Evolutionary conservation across 139 green algal species (phyloP).

Genomic region (Chlamydomonas sp.): DNA sequence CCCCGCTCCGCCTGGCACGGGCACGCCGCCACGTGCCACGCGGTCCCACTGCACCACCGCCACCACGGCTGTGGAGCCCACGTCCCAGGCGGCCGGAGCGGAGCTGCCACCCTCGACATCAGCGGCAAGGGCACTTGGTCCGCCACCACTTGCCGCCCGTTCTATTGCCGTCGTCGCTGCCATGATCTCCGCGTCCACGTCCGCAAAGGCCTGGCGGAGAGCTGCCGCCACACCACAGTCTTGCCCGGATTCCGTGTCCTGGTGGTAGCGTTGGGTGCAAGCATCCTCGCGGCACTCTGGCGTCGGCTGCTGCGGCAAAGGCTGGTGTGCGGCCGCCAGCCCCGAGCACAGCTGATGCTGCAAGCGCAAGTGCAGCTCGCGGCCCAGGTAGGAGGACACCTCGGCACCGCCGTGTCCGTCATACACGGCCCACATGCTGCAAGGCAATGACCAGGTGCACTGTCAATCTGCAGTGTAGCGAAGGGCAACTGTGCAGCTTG

Average conservation of each 20-base stretch:
- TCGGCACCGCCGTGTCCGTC: constrained; percentile 24
- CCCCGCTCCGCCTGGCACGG: background rate
- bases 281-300: no score
- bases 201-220: background rate
- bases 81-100: constrained; percentile 19
- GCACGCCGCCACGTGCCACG: background rate
- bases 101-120: background rate
- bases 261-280: background rate
- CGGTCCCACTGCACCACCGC: constrained; percentile 29
- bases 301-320: background rate
- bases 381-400: constrained; percentile 4
- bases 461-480: background rate
- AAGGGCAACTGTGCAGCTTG: background rate
- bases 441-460: background rate
- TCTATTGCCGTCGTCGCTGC: background rate
- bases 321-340: background rate
- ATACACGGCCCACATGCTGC: constrained; percentile 22
- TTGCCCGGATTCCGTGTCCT: background rate
- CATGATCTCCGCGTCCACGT: background rate
- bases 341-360: background rate
- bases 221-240: background rate
- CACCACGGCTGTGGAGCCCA: constrained; percentile 61
- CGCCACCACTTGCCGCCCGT: background rate
- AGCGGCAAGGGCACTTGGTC: background rate
- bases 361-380: background rate